Conservation (phyloP, 805 yeast species). For the Myxozyma geophila region DNA sequence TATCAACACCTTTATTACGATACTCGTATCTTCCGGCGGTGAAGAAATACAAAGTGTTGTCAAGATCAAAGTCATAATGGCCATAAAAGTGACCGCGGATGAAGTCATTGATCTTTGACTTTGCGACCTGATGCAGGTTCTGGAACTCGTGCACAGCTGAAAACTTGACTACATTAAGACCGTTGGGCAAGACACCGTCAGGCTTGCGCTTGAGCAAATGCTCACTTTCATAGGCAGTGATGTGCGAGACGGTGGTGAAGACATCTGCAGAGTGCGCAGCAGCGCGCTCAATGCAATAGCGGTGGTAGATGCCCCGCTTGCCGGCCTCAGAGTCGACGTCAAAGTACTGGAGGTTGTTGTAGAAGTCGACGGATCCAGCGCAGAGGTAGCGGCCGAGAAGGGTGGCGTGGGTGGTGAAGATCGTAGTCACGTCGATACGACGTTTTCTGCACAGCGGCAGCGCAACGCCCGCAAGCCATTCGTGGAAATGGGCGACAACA, state of each 20-base stretch:
- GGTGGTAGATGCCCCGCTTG: conserved; percentile 93
- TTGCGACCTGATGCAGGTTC: conserved; percentile 88
- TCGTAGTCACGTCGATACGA: conserved; percentile 89
- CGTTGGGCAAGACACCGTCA: conserved; percentile 97
- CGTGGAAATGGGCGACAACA: conserved; percentile 92
- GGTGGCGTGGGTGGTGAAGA: conserved; percentile 97
- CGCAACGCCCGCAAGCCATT: conserved; percentile 98
- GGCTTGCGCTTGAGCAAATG: conserved; percentile 93
- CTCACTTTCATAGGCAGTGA: conserved; percentile 95
- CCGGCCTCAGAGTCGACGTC: conserved; percentile 99
- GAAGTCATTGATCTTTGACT: conserved; percentile 91
- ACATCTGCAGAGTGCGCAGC: conserved; percentile 97
- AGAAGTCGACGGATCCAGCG: conserved; percentile 95
- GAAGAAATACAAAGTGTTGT: conserved; percentile 91
- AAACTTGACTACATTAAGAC: conserved; percentile 91
- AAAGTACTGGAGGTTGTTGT: conserved; percentile 83
- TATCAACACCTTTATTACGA: conserved; percentile 95
- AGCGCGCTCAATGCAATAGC: conserved; percentile 95
- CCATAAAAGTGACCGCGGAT: conserved; percentile 98
- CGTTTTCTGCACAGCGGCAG: conserved; percentile 90
- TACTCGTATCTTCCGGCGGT: conserved; percentile 97
- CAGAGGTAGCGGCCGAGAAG: conserved; percentile 91
- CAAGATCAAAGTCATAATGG: conserved; percentile 90
- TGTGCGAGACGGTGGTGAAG: conserved; percentile 95
- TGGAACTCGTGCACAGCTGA: conserved; percentile 98